These are phyloP conservation scores for Collybia mongolica DNA, from an alignment of 768 basidiomycete genomes.

Conservation along the genomic window DNA sequence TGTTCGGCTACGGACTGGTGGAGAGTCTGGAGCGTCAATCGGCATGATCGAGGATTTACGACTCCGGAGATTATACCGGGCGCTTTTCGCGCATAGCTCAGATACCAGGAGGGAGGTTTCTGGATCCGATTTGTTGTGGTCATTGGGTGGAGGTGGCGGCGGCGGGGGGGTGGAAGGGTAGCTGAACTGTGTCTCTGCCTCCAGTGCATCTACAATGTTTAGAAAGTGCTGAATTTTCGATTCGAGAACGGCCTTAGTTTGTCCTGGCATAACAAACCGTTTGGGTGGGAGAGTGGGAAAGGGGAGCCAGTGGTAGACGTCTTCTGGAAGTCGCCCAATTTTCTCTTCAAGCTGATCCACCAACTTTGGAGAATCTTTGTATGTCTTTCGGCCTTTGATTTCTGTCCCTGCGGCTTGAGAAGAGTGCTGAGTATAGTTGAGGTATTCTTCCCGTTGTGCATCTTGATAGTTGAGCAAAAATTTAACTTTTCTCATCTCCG, in stretches of 20 bases:
- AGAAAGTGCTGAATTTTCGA: slow-evolving; percentile 11
- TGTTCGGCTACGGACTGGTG: neutral
- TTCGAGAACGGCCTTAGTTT: slow-evolving; percentile 11
- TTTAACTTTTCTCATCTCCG: no score
- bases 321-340: neutral
- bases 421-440: no score
- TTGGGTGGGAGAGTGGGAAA: neutral
- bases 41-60: no score
- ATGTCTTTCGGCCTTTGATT: no score
- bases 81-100: no score
- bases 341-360: slow-evolving; percentile 13
- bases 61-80: no score
- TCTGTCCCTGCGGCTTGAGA: no score
- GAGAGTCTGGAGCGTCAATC: neutral
- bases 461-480: no score
- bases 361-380: slow-evolving; percentile 9
- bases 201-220: slow-evolving; percentile 4
- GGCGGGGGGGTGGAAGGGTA: neutral
- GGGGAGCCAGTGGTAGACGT: neutral
- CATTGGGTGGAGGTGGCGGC: neutral
- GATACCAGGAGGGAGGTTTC: no score
- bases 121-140: neutral
- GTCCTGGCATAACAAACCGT: slow-evolving; percentile 21
- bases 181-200: neutral
- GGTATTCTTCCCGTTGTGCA: no score